Evolutionary conservation across 257 asterid genomes (phyloP), one percentile per base, ranked within the genome.

Genomic region (Scutellaria galericulata): DNA sequence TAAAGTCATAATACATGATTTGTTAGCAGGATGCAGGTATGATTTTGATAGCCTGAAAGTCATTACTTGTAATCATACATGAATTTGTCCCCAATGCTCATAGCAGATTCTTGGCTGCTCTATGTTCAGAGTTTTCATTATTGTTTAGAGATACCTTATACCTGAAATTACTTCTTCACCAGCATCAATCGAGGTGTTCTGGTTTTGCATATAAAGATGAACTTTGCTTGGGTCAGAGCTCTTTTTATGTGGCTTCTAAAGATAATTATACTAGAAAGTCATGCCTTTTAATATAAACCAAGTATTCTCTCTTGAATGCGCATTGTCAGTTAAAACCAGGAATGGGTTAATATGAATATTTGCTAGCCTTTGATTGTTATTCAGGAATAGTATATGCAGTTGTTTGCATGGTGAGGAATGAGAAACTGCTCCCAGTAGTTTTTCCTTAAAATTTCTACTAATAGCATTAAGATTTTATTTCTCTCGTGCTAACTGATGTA

Each of bases 301-400:
- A 52, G 64, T 45, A 6, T 20, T 50, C 50, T 60, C 64, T 31
- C 22, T 55, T 11, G 9, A 41, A 58, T 50, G 42, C 35, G 18
- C 65, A 48, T 41, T 61, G 20, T 55, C 75, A 24, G 14, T 11
- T 60, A 6, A 44, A 41, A 42, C 42, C 31, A 54, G 65, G 39
- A 35, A 22, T 39, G 27, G 13, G 9, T 14, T 70, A 61, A 39
- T 35, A 5, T 50, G 62, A 64, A 35, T 31, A 31, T 39, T 39
- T 61, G 27, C 53, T 65, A 20, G 37, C 54, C 65, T 53, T 61
- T 54, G 31, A 54, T 53, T 11, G n/a, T 45, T n/a, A 37, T 52
- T 68, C 52, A 52, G 75, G 72, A 71, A 66, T 61, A 24, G 70
- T 65, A 22, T 47, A 42, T 54, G 68, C 40, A 54, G 46, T 72